phyloP scores from a whole-genome alignment of 1,139 yeast species.

The Ogataea hybrid region DNA sequence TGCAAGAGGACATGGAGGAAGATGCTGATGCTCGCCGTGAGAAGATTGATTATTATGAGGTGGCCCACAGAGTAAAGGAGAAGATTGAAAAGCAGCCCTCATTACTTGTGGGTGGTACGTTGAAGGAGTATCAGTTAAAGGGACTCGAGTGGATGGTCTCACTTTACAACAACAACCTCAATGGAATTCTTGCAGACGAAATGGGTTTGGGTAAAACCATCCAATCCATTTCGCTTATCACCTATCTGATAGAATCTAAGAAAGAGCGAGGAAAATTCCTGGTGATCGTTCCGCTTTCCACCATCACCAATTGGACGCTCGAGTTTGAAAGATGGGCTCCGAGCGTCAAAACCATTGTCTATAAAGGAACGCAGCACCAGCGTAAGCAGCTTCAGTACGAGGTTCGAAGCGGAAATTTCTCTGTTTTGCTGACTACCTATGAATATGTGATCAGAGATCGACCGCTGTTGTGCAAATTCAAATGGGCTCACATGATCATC shows the following conservation, averaged over 20 bases:
- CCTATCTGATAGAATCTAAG: conserved; percentile 71
- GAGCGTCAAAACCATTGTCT: conserved; percentile 59
- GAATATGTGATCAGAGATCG: conserved; percentile 78
- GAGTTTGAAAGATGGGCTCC: conserved; percentile 94
- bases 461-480: conserved; percentile 61
- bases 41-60: conserved; percentile 73
- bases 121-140: conserved; percentile 90
- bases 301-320: conserved; percentile 80
- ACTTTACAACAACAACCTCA: conserved; percentile 83
- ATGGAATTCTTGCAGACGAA: conserved; percentile 94
- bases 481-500: conserved; percentile 84
- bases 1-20: conserved; percentile 31
- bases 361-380: conserved; percentile 72
- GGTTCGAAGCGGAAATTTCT: conserved; percentile 65
- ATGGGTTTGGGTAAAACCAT: conserved; percentile 92
- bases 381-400: conserved; percentile 64
- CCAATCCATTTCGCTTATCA: conserved; percentile 74
- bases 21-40: conserved; percentile 52
- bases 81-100: conserved; percentile 63
- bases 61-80: conserved; percentile 73
- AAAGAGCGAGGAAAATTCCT: conserved; percentile 67
- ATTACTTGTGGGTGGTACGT: conserved; percentile 76
- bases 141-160: conserved; percentile 99
- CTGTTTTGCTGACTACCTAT: conserved; percentile 73
- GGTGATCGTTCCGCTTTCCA: conserved; percentile 81